A percentile compares a stretch with the other conserved stretches of the same genome.
phyloP scores from a whole-genome alignment of 192 early-diverging fungal species.

The Coemansia guatemalensis region DNA sequence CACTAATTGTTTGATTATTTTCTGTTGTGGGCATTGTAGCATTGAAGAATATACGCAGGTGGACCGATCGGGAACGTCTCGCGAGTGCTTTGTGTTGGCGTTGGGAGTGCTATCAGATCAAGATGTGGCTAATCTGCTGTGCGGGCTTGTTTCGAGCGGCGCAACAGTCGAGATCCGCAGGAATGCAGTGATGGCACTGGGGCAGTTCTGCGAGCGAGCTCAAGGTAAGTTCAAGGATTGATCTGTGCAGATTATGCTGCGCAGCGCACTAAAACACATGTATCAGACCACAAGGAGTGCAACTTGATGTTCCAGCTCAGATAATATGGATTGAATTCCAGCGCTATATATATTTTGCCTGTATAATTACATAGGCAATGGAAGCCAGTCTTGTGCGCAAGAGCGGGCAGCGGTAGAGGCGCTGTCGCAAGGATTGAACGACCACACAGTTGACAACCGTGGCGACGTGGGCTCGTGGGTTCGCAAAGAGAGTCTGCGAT shows the following conservation, averaged over 20 bases:
- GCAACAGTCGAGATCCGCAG: slow-evolving; percentile 41
- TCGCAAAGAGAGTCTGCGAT: slow-evolving; percentile 70
- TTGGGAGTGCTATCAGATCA: slow-evolving; percentile 28
- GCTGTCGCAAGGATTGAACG: slow-evolving; percentile 68
- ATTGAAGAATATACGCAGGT: slow-evolving; percentile 21
- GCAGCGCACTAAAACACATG: too few relatives aligned
- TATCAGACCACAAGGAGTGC: not conserved
- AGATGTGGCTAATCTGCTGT: slow-evolving; percentile 20
- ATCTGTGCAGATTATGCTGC: too few relatives aligned
- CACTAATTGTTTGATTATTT: too few relatives aligned
- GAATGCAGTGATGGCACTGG: slow-evolving; percentile 36
- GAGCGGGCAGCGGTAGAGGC: slow-evolving; percentile 42
- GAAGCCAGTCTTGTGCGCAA: not conserved
- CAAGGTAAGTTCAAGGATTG: slow-evolving; percentile 14
- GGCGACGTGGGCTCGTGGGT: slow-evolving; percentile 97
- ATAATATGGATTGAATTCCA: too few relatives aligned
- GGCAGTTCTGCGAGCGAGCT: slow-evolving; percentile 23
- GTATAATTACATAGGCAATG: slow-evolving; percentile 1
- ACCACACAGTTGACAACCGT: slow-evolving; percentile 85
- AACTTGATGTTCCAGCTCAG: too few relatives aligned
- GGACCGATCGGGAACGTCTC: slow-evolving; percentile 30
- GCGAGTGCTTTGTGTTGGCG: slow-evolving; percentile 45
- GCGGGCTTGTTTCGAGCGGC: slow-evolving; percentile 16
- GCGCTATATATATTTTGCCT: too few relatives aligned
- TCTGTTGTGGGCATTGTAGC: slow-evolving; percentile 7